Base-by-base conservation (phyloP, 2,329 filamentous ascomycete species). In the Akanthomyces lecanii region DNA sequence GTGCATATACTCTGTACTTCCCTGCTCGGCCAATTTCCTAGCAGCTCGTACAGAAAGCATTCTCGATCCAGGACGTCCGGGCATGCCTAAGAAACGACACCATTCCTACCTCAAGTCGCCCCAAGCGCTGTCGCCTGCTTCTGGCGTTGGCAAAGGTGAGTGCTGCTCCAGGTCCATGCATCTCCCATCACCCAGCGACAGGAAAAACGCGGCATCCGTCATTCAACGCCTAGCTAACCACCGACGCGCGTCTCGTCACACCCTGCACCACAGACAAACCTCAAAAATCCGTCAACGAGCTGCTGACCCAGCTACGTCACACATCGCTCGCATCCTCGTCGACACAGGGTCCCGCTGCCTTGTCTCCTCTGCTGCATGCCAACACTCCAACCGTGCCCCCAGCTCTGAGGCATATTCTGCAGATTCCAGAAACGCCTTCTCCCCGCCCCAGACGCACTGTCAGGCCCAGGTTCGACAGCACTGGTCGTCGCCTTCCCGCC, bases 61-160 rank as follows among this genome's bases (percentile, higher is more conserved):
- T 38, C 36, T 16, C 25, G 6, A 25, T 10, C 14, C 36, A 16
- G 23, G 14, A 36, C 58, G 59, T 61, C 57, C 63, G 71, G 76
- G 74, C 65, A 88, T 88, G 85, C 83, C 85, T 75, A 88, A 87
- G 79, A 88, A 87, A 80, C 79, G 83, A 74, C 81, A 83, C 62
- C 77, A 81, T 67, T 78, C 78, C 70, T 85, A 82, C 69, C 83
- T 84, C 67, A 88, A 87, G 73, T 85, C 85, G 67, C 80, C 76
- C 30, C 44, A 63, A 54, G 42, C 58, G 69, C 82, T 81, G 65
- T 82, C 83, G 68, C 79, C 83, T 67, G 78, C 81, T 21, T 45
- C 62, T 40, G 21, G 55, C 25, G 48, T 48, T 1, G 47, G n/a
- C 62, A 63, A 63, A 38, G 40, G 60, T 62, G 21, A 52, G 47